These are phyloP conservation scores for Coemansia asiatica DNA, from an alignment of 192 early-diverging fungal species.

Conservation along the genomic window DNA sequence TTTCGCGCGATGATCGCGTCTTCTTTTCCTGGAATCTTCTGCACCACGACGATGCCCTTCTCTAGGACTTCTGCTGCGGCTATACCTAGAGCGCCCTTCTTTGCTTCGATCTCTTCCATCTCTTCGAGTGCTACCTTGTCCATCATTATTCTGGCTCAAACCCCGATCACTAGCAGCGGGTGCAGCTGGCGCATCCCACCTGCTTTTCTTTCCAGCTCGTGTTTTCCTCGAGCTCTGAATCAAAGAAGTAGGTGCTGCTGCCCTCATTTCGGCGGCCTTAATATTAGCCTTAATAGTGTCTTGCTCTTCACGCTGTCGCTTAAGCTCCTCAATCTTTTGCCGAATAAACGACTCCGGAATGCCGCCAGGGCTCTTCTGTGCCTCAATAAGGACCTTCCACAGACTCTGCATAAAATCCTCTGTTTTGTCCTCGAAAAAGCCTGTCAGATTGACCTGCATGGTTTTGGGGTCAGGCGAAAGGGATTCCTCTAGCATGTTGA, in stretches of 20 bases:
- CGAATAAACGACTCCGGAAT: constrained; percentile 86
- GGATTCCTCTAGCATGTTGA: constrained; percentile 74
- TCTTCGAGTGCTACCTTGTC: too few relatives aligned
- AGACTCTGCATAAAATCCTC: constrained; percentile 80
- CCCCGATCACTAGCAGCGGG: background rate
- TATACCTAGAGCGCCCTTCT: background rate
- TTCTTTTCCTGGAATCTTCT: background rate
- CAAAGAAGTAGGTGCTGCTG: background rate
- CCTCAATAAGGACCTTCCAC: constrained; percentile 89
- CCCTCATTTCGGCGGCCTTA: constrained; percentile 13
- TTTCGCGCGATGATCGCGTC: background rate
- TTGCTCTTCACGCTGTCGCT: constrained; percentile 39
- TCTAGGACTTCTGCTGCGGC: constrained; percentile 8
- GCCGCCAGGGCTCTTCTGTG: constrained; percentile 76
- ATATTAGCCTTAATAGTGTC: constrained; percentile 24
- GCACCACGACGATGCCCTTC: background rate
- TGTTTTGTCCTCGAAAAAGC: constrained; percentile 86
- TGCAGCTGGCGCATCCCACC: constrained; percentile 27
- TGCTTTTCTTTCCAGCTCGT: constrained; percentile 21
- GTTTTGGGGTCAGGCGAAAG: constrained; percentile 78
- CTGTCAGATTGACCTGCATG: constrained; percentile 95
- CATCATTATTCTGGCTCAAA: background rate
- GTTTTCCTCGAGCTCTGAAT: background rate
- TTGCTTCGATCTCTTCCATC: background rate
- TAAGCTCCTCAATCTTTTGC: constrained; percentile 81